A percentile compares a stretch with the other conserved stretches of the same genome.
Evolutionary conservation across 2,329 filamentous ascomycete genomes (phyloP).

Genomic region (Leptographium radiaticola): DNA sequence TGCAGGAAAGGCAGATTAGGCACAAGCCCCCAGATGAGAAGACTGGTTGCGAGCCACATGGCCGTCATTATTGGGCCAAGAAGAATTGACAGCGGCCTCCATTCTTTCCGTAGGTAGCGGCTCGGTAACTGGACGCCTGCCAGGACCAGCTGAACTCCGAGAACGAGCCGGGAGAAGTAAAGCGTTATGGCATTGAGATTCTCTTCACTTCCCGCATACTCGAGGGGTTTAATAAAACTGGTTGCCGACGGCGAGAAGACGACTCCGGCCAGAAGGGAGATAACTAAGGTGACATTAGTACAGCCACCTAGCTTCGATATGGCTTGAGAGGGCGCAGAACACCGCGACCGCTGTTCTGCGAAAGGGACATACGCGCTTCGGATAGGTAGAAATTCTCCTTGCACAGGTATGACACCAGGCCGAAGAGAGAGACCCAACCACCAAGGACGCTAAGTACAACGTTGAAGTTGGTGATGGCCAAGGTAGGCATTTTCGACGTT

Average conservation of each 20-base stretch:
- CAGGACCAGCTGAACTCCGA: constrained; percentile 81
- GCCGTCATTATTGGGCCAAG: constrained; percentile 72
- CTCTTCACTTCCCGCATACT: constrained; percentile 50
- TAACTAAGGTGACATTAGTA: constrained; percentile 39
- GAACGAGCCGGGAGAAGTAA: constrained; percentile 73
- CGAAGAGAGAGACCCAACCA: constrained; percentile 83
- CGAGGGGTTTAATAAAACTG: constrained; percentile 60
- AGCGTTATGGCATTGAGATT: constrained; percentile 63
- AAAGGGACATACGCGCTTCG: constrained; percentile 57
- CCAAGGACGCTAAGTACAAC: constrained; percentile 69
- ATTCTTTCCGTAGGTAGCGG: constrained; percentile 67
- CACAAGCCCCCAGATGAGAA: constrained; percentile 65
- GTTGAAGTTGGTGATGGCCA: constrained; percentile 58
- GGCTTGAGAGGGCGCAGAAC: background rate
- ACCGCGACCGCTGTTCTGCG: too few relatives aligned
- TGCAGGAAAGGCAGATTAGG: constrained; percentile 55
- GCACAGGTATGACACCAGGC: constrained; percentile 74
- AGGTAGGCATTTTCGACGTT: constrained; percentile 23
- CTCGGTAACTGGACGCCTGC: constrained; percentile 80
- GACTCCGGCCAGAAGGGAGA: constrained; percentile 68
- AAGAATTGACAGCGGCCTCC: constrained; percentile 60
- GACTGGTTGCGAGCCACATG: constrained; percentile 78
- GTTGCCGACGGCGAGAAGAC: constrained; percentile 66
- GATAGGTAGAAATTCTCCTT: constrained; percentile 88
- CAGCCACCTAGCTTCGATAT: background rate